A percentile compares a stretch with the other conserved stretches of the same genome.
phyloP scores from a whole-genome alignment of 495 filamentous ascomycete genomes.

The Penicillium robsamsonii region DNA sequence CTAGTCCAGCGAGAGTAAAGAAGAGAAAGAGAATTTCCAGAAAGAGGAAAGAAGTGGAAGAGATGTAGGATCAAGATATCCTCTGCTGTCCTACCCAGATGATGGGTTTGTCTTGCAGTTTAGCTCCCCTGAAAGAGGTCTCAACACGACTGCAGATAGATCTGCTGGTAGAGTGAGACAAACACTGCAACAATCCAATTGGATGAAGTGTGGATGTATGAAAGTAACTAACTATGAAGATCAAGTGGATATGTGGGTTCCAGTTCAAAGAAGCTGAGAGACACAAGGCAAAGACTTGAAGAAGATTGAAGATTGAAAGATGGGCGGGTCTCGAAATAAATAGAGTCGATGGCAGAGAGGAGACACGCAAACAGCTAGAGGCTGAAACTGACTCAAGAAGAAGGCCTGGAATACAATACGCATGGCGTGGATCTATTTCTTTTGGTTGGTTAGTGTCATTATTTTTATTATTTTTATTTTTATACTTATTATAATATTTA shows the following conservation, averaged over 20 bases:
- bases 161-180: constrained; percentile 17
- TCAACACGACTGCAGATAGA: constrained; percentile 14
- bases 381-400: constrained; percentile 29
- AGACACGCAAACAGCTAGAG: constrained; percentile 22
- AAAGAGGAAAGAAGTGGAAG: constrained; percentile 28
- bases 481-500: constrained; percentile 6
- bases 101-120: constrained; percentile 12
- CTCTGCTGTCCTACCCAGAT: constrained; percentile 19
- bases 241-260: not conserved
- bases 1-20: constrained; percentile 5
- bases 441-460: constrained; percentile 11
- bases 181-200: constrained; percentile 14
- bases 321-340: constrained; percentile 11
- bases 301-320: not conserved
- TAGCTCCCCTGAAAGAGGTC: constrained; percentile 17
- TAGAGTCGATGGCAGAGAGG: constrained; percentile 8
- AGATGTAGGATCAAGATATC: constrained; percentile 16
- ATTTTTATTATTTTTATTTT: constrained; percentile 1
- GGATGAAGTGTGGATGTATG: not conserved
- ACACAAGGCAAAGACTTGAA: constrained; percentile 4
- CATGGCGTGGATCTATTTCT: constrained; percentile 17
- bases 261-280: constrained; percentile 5
- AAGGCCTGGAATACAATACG: constrained; percentile 16
- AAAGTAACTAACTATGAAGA: not conserved
- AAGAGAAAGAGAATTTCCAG: constrained; percentile 17